Conservation (phyloP, 2,329 filamentous ascomycete genomes). For the Botryotinia calthae region DNA sequence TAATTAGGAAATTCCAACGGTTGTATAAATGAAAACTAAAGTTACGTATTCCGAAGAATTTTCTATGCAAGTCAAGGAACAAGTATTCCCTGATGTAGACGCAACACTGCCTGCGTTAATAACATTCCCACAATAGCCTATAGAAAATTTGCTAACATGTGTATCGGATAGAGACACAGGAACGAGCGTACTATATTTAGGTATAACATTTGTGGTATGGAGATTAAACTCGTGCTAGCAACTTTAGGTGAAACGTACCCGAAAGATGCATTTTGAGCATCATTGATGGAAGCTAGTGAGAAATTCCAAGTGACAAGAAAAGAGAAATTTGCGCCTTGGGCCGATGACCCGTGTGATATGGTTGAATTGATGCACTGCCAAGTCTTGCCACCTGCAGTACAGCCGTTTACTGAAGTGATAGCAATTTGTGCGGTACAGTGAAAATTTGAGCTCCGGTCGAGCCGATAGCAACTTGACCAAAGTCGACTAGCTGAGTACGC, state of each 20-base stretch:
- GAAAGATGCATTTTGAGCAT: no score
- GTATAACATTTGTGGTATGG: no score
- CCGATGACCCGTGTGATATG: no score
- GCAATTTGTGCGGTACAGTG: conserved; percentile 40
- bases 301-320: no score
- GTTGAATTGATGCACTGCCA: no score
- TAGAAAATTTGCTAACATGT: background rate
- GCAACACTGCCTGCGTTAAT: conserved; percentile 29
- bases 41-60: conserved; percentile 5
- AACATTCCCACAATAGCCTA: conserved; percentile 34
- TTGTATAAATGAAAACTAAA: background rate
- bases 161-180: no score
- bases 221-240: no score
- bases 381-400: background rate
- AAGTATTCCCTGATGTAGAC: background rate
- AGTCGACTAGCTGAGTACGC: conserved; percentile 40
- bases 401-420: conserved; percentile 34
- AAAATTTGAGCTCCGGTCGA: conserved; percentile 34
- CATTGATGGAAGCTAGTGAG: no score
- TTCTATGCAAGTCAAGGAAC: background rate
- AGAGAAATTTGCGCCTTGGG: no score
- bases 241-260: no score
- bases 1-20: background rate
- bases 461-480: conserved; percentile 36
- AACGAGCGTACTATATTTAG: no score